Base-by-base conservation (phyloP, 179 eudicot genomes). In the Actinidia arguta region DNA sequence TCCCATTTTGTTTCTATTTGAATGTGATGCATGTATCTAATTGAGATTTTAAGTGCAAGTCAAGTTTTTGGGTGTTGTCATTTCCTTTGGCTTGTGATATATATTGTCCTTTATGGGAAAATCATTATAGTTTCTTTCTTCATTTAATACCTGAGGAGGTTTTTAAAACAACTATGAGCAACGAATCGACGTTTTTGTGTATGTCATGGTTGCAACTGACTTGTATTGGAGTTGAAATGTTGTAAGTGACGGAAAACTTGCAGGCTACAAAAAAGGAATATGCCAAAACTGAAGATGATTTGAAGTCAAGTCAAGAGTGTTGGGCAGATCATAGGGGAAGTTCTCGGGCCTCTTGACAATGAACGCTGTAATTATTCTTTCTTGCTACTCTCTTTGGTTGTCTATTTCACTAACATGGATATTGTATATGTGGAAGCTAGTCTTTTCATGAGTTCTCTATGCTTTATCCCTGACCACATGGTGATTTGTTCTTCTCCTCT, bases 301-400 rank as follows among this genome's bases (percentile, higher is more conserved):
- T 97, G 80, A 97, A 97, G 92, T 93, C 99, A 6, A 97, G 95
- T 75, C 98, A 97, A 87, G n/a, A 97, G 99, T 83, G 99, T 97
- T 87, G 99, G 99, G 20, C 98, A 97, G 87, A 95, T 97, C 82
- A 97, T 97, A 20, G 99, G 98, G 51, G 99, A 97, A 89, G 99
- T 97, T 73, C 92, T 97, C 18, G 89, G 99, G 93, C 98, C 99
- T 74, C 92, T 95, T 83, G 99, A 97, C 80, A 94, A 94, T 84
- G 99, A 97, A 78, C 91, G 97, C 83, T 90, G 99, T 97, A 93
- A 92, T 73, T 72, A 63, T 76, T 81, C n/a, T 44, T 17, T 78
- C 47, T 62, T 1, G 51, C n/a, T 22, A 14, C 18, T 62, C 22
- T 68, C 8, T 31, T 58, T 46, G 0, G 61, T 48, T 0, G 5